Evolutionary conservation across 2,329 filamentous ascomycete genomes (phyloP), one percentile per base, ranked within the genome.

Genomic region (Cladobotryum mycophilum): DNA sequence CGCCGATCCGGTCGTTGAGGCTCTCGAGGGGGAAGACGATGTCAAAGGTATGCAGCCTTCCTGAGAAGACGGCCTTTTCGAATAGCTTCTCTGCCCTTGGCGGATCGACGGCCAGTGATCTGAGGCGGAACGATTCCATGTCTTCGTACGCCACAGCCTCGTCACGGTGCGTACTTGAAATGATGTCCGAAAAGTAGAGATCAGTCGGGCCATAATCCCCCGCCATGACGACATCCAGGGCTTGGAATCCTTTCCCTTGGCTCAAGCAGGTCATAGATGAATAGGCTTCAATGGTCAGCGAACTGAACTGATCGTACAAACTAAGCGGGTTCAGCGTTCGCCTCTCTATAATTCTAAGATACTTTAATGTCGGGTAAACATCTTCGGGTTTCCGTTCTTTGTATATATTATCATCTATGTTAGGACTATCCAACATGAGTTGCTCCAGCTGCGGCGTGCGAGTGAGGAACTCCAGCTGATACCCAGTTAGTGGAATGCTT

Each of bases 41-140:
- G 49, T 70, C 69, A 13, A 71, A 58, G 1, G 64, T 64, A 30
- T 63, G 57, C 4, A 72, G 58, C 13, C 59, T 65, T 18, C 61
- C 59, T 1, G 55, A 52, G 14, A 51, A 44, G 13, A 71, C 47
- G 9, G 67, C 51, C 14, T 56, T 49, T 9, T 52, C 49, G 15
- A 70, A 57, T 9, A 63, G 50, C 1, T 49, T 54, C 34, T 58
- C 53, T 7, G 65, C 58, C 5, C 51, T 58, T 12, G 51, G 25
- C 4, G 65, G 63, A 1, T 58, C 48, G 15, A 65, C 53, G 15
- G 60, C 51, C 17, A 61, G 57, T 1, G 57, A 53, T 5, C 57
- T 56, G 1, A 69, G 57, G 6, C 65, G 60, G 11, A 70, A 37
- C 1, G 60, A 59, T 9, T 58, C 62, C 11, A 69, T 49, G 8